These are phyloP conservation scores for Bipolaris zeicola DNA, from an alignment of 2,329 filamentous ascomycete species.

Conservation along the genomic window DNA sequence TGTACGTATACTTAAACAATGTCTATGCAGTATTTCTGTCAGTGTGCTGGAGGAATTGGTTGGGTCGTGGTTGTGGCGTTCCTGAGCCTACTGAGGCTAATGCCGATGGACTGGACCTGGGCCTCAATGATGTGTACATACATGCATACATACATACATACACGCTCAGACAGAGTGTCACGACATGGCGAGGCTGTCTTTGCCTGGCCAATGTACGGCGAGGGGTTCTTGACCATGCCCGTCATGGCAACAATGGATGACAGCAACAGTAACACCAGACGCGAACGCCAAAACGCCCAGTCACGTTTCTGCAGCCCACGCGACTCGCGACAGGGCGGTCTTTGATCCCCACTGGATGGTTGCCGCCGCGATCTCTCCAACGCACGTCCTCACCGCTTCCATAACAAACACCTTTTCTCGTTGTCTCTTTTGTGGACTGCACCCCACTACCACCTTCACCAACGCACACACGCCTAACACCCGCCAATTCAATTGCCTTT, in stretches of 20 bases:
- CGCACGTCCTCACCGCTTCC: constrained; percentile 31
- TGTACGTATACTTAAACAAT: background rate
- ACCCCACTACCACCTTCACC: background rate
- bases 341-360: constrained; percentile 18
- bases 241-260: background rate
- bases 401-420: constrained; percentile 27
- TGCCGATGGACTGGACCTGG: constrained; percentile 9
- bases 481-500: constrained; percentile 2
- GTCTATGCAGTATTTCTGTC: background rate
- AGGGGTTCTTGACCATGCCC: background rate
- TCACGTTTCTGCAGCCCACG: constrained; percentile 18
- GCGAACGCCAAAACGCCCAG: constrained; percentile 25
- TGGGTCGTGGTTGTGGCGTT: constrained; percentile 5
- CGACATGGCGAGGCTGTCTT: background rate
- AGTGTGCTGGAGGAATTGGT: background rate
- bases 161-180: background rate
- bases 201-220: background rate
- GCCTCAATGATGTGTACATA: constrained; percentile 3
- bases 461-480: constrained; percentile 3
- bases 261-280: constrained; percentile 5
- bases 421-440: constrained; percentile 10
- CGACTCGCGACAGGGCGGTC: constrained; percentile 14
- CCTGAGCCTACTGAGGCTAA: constrained; percentile 6
- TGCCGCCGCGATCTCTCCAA: constrained; percentile 28
- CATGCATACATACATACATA: background rate